A percentile compares a stretch with the other conserved stretches of the same genome.
Conservation (phyloP, 2,329 filamentous ascomycete genomes). For the Nothomitra cinnamomea region DNA sequence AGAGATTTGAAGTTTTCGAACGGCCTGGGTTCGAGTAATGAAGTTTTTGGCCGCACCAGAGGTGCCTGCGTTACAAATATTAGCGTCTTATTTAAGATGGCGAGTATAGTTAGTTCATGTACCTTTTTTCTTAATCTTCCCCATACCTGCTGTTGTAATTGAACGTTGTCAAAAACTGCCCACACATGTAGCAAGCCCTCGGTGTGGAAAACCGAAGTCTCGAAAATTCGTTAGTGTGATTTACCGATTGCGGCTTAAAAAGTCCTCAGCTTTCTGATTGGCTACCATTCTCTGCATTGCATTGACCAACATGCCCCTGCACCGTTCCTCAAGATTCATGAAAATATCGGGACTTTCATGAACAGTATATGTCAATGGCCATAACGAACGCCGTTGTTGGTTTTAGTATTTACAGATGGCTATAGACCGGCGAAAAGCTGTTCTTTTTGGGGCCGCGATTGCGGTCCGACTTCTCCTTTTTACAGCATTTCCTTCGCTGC, state of each 20-base stretch:
- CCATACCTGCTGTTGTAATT: slow-evolving; percentile 31
- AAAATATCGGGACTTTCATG: not conserved
- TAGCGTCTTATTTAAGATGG: not conserved
- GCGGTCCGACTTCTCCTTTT: slow-evolving; percentile 67
- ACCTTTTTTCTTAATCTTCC: slow-evolving; percentile 79
- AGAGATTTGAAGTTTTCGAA: slow-evolving; percentile 94
- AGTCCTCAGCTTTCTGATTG: slow-evolving; percentile 9
- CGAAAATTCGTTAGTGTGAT: not conserved
- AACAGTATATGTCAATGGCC: not conserved
- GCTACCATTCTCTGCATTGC: slow-evolving; percentile 2
- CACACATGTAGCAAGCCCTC: not conserved
- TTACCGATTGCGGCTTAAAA: slow-evolving; percentile 7
- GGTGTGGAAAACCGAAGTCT: not conserved
- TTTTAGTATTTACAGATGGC: slow-evolving; percentile 23
- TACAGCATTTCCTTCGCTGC: slow-evolving; percentile 63
- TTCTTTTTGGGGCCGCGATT: slow-evolving; percentile 60
- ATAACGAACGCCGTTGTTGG: not conserved
- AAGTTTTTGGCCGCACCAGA: slow-evolving; percentile 95
- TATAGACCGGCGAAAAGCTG: slow-evolving; percentile 40
- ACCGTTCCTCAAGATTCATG: not conserved
- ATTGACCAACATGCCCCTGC: not conserved
- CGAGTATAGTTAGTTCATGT: slow-evolving; percentile 9
- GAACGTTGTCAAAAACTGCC: slow-evolving; percentile 17
- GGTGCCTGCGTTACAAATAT: slow-evolving; percentile 35
- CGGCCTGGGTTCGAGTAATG: slow-evolving; percentile 89